These are phyloP conservation scores for Panicum virgatum DNA, from an alignment of 202 grass and related monocot species.

Conservation along the genomic window DNA sequence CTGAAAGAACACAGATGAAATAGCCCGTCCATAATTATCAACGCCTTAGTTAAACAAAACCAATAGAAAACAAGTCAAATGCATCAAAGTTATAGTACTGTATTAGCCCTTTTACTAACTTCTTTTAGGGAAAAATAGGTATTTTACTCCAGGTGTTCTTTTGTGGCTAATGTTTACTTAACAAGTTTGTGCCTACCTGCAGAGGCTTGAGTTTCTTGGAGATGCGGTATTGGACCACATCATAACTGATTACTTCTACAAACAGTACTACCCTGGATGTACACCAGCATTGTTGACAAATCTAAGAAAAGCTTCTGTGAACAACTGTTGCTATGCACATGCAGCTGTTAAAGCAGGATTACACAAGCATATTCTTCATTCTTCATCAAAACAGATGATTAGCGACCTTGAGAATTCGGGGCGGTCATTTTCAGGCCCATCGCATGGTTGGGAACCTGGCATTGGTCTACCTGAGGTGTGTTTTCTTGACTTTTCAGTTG, in stretches of 20 bases:
- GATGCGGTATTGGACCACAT: constrained; percentile 75
- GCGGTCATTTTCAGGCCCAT: constrained; percentile 51
- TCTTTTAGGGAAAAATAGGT: not conserved
- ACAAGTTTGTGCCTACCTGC: constrained; percentile 14
- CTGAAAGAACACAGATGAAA: not conserved
- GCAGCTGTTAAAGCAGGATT: constrained; percentile 66
- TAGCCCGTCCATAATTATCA: not conserved
- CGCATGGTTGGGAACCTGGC: constrained; percentile 77
- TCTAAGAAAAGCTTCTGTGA: constrained; percentile 74
- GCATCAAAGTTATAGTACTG: not conserved
- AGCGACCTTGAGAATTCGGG: constrained; percentile 45
- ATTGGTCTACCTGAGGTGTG: constrained; percentile 70
- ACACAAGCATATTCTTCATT: constrained; percentile 72
- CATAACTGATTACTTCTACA: constrained; percentile 60
- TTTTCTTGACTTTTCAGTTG: not conserved
- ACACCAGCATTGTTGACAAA: constrained; percentile 78
- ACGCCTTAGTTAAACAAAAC: not conserved
- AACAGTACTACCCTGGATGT: constrained; percentile 52
- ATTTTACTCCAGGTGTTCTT: constrained; percentile 3
- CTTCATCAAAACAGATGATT: constrained; percentile 38
- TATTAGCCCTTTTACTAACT: not conserved
- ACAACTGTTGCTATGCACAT: constrained; percentile 78
- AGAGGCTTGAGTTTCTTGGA: constrained; percentile 85
- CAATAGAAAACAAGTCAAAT: not conserved
- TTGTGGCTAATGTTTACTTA: not conserved